Conservation (phyloP, 192 early-diverging fungal species). For the Backusella circina region DNA sequence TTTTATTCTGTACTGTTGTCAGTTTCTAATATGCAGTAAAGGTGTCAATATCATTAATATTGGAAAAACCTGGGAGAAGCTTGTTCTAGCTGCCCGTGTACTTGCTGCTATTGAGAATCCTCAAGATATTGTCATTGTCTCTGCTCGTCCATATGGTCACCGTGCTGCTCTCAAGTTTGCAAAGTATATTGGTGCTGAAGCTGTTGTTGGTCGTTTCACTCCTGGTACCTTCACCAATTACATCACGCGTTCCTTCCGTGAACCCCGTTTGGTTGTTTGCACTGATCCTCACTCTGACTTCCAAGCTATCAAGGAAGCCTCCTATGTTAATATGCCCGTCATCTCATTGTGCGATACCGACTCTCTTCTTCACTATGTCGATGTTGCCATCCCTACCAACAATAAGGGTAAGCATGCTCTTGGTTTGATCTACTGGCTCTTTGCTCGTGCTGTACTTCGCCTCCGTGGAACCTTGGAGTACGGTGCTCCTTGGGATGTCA, state of each 20-base stretch:
- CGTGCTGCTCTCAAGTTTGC: conserved; percentile 98
- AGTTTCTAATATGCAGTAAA: neutral
- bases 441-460: conserved; percentile 96
- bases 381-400: conserved; percentile 98
- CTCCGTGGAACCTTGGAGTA: conserved; percentile 89
- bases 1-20: neutral
- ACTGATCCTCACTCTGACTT: conserved; percentile 97
- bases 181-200: conserved; percentile 95
- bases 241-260: conserved; percentile 98
- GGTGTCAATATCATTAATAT: conserved; percentile 98
- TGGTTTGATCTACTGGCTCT: conserved; percentile 93
- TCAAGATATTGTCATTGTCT: conserved; percentile 93
- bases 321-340: conserved; percentile 99
- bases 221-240: conserved; percentile 99
- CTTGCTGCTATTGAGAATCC: conserved; percentile 98
- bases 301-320: conserved; percentile 97
- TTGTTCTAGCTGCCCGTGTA: conserved; percentile 95
- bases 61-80: conserved; percentile 99
- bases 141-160: conserved; percentile 94
- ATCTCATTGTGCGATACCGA: conserved; percentile 98
- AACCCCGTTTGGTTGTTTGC: conserved; percentile 95
- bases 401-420: conserved; percentile 98
- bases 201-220: conserved; percentile 98
- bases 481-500: conserved; percentile 85
- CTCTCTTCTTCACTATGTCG: conserved; percentile 88